Conservation (phyloP, 2,329 filamentous ascomycete species). For the Aureobasidium pullulans region DNA sequence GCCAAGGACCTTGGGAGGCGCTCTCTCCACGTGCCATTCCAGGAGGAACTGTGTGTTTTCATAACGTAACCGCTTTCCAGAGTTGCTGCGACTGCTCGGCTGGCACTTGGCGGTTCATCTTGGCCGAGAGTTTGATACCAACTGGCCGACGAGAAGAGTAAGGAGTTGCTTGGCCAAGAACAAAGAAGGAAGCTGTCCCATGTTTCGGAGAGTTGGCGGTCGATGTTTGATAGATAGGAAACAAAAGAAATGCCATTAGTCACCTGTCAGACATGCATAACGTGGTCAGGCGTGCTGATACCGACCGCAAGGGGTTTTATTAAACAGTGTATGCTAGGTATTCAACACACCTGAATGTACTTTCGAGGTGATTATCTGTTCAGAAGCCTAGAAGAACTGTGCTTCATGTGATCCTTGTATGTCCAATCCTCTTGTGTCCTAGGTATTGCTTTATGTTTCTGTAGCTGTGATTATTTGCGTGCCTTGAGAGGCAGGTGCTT, state of each 20-base stretch:
- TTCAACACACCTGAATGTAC: not conserved
- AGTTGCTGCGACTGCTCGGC: not conserved
- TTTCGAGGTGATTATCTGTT: too few relatives aligned
- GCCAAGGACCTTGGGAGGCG: not conserved
- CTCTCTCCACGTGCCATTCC: constrained; percentile 1
- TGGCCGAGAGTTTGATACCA: constrained; percentile 4
- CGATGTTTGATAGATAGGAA: not conserved
- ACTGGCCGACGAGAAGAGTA: constrained; percentile 4
- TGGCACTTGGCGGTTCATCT: not conserved
- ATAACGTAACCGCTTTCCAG: not conserved
- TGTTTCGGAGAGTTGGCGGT: not conserved
- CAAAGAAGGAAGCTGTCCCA: not conserved
- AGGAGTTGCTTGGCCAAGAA: constrained; percentile 2
- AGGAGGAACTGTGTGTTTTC: not conserved
- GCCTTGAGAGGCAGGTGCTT: not conserved
- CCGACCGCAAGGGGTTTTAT: not conserved
- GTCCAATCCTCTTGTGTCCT: too few relatives aligned
- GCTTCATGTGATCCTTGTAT: too few relatives aligned
- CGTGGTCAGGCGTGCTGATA: not conserved
- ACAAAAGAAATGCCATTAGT: constrained; percentile 5
- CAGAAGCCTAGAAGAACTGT: too few relatives aligned
- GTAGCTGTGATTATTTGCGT: not conserved
- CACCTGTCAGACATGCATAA: not conserved
- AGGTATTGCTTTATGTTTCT: too few relatives aligned
- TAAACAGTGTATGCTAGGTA: not conserved